Conservation (phyloP, 768 basidiomycete genomes). For the Mycena kentingensis region DNA sequence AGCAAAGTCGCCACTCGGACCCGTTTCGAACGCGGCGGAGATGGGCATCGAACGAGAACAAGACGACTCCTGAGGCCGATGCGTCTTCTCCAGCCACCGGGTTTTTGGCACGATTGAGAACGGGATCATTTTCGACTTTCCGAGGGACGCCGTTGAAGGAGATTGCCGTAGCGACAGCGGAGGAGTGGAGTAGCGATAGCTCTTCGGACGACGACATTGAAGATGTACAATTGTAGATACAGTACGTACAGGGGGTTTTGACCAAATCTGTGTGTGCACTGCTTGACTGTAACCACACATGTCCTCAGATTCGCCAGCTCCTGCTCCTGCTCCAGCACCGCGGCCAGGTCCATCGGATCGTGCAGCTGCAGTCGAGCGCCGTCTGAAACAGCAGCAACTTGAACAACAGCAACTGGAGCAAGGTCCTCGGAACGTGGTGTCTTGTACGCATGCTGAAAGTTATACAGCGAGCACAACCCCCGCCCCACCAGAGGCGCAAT, state of each 20-base stretch:
- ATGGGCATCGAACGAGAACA: constrained; percentile 40
- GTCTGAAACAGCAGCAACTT: constrained; percentile 35
- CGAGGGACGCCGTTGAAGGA: constrained; percentile 35
- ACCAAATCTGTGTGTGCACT: constrained; percentile 4
- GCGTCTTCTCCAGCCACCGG: constrained; percentile 19
- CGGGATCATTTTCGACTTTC: constrained; percentile 48
- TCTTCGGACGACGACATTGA: constrained; percentile 51
- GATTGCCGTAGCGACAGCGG: constrained; percentile 32
- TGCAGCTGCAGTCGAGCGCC: constrained; percentile 49
- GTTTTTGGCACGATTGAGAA: constrained; percentile 46
- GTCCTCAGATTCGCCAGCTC: not conserved
- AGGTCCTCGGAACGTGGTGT: constrained; percentile 30
- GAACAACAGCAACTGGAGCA: constrained; percentile 40
- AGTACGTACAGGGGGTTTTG: not conserved
- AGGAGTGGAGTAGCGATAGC: constrained; percentile 61
- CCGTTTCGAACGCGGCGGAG: constrained; percentile 48
- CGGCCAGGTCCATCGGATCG: constrained; percentile 23
- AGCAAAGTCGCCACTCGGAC: constrained; percentile 33
- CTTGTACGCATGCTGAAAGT: not conserved
- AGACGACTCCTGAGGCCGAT: constrained; percentile 7
- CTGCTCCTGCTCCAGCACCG: not conserved
- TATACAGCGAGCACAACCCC: not conserved
- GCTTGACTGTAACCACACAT: not conserved
- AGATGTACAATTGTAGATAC: constrained; percentile 15
- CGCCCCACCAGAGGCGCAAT: constrained; percentile 11